These are phyloP conservation scores for Colletotrichum chrysophilum DNA, from an alignment of 2,329 filamentous ascomycete species.

Conservation along the genomic window DNA sequence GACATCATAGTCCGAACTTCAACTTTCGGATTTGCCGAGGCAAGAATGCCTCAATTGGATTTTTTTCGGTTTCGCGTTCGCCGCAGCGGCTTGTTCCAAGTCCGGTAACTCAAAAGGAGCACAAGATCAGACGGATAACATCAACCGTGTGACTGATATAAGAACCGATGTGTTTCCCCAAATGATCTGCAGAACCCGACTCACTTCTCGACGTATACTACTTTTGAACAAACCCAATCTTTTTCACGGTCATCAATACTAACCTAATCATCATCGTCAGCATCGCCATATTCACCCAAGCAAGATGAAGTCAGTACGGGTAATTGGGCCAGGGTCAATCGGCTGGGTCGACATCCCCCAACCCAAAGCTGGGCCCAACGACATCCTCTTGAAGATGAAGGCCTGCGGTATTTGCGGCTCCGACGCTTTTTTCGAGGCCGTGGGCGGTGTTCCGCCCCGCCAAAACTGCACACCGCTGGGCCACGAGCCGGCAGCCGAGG, in stretches of 20 bases:
- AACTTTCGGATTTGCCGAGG: rapidly evolving
- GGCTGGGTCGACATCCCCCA: neutral
- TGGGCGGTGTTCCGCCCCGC: neutral
- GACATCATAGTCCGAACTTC: rapidly evolving
- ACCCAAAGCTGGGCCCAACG: neutral
- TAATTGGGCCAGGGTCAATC: neutral
- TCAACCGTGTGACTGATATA: neutral
- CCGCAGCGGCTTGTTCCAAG: neutral
- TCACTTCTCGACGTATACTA: rapidly evolving
- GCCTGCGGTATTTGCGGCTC: conserved; percentile 7
- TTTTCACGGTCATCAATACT: neutral
- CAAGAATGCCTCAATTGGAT: neutral
- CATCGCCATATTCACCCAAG: neutral
- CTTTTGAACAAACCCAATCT: neutral
- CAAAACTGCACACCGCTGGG: neutral
- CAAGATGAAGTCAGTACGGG: neutral
- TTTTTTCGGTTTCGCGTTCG: neutral
- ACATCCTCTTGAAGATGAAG: neutral
- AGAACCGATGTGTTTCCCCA: rapidly evolving
- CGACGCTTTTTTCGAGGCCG: neutral
- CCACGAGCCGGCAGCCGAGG: conserved; percentile 2
- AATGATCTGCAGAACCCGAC: rapidly evolving
- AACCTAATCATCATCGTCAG: rapidly evolving
- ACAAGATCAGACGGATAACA: neutral
- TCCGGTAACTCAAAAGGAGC: neutral